phyloP scores from a whole-genome alignment of 208 protist species.

The Wallacemonas sp. region DNA sequence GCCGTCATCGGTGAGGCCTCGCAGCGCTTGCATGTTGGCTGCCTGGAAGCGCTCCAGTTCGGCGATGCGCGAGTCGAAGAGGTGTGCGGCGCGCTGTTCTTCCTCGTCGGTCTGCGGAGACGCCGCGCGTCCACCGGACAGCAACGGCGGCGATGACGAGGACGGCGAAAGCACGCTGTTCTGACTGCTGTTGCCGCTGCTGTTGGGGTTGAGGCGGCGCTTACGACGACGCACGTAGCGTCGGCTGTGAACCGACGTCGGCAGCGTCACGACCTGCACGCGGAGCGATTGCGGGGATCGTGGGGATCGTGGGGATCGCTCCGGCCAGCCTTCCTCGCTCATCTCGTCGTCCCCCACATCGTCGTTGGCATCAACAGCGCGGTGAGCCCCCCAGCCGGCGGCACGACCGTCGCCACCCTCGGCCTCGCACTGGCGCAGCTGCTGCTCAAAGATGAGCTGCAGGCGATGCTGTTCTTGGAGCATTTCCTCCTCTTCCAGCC shows the following conservation, averaged over 20 bases:
- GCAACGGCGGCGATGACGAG: neutral
- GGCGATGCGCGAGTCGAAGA: conserved; percentile 2
- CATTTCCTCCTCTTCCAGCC: conserved; percentile 7
- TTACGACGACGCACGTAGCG: conserved; percentile 13
- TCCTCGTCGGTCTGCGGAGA: conserved; percentile 10
- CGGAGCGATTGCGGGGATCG: neutral
- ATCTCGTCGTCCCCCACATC: neutral
- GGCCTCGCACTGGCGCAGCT: neutral
- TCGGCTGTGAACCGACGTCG: conserved; percentile 2
- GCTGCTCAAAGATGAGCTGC: conserved; percentile 9
- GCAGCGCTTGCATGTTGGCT: neutral
- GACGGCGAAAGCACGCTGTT: too few relatives aligned
- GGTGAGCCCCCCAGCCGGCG: too few relatives aligned
- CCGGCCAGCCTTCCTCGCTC: neutral
- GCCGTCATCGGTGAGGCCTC: neutral
- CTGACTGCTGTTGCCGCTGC: neutral
- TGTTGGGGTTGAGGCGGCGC: neutral
- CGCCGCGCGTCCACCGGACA: neutral
- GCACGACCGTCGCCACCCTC: neutral
- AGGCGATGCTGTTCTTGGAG: conserved; percentile 7
- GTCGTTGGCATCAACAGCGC: neutral
- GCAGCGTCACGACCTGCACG: conserved; percentile 6
- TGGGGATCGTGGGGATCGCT: neutral
- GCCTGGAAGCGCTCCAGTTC: neutral
- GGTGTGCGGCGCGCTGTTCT: neutral